These are phyloP conservation scores for Tetracentron sinense DNA, from an alignment of 164 flowering plant genomes.

Conservation along the genomic window DNA sequence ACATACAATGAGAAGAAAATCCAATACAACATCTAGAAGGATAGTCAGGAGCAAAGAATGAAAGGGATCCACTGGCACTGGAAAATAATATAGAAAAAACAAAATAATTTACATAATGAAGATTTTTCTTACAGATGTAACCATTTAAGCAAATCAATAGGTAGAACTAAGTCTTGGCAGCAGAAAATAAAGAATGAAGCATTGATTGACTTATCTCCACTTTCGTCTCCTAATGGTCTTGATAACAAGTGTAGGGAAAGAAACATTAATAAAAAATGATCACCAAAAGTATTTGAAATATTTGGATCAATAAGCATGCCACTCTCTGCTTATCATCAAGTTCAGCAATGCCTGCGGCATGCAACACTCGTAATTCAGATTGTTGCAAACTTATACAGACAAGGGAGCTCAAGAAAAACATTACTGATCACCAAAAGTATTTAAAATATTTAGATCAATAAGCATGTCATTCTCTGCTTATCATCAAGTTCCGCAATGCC, in stretches of 20 bases:
- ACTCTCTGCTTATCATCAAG: not conserved
- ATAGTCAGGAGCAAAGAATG: not conserved
- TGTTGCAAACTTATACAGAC: not conserved
- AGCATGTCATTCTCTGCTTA: not conserved
- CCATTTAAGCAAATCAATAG: not conserved
- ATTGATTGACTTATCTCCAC: too few relatives aligned
- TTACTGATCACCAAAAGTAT: not conserved
- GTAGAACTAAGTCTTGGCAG: too few relatives aligned
- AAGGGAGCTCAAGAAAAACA: too few relatives aligned
- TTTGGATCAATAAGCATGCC: not conserved
- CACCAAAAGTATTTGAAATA: not conserved
- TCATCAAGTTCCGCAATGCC: not conserved
- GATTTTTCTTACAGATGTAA: not conserved
- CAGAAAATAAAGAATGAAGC: too few relatives aligned
- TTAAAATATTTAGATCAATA: not conserved
- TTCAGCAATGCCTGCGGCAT: not conserved
- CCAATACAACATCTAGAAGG: not conserved
- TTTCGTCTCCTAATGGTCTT: too few relatives aligned
- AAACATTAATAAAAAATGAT: too few relatives aligned
- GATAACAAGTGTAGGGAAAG: too few relatives aligned
- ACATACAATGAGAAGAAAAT: not conserved
- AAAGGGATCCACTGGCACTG: not conserved
- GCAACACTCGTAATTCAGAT: not conserved
- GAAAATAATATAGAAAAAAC: too few relatives aligned
- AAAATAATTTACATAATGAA: too few relatives aligned